Conservation (phyloP, 202 grass and related monocot species). For the Brachypodium distachyon region DNA sequence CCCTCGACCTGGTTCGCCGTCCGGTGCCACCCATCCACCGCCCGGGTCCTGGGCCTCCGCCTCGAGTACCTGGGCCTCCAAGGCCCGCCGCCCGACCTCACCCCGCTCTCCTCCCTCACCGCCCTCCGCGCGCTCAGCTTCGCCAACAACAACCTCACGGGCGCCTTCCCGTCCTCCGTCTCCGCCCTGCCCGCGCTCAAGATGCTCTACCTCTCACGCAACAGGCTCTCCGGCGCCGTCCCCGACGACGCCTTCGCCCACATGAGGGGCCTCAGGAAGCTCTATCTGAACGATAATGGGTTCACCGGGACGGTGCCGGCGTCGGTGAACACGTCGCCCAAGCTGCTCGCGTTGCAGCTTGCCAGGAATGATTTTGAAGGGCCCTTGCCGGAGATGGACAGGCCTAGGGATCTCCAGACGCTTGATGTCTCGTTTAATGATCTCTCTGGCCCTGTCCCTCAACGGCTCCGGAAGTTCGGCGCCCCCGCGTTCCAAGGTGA, state of each 20-base stretch:
- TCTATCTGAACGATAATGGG: conserved; percentile 36
- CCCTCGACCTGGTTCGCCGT: conserved; percentile 41
- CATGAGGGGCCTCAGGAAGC: conserved; percentile 36
- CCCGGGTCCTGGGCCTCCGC: conserved; percentile 26
- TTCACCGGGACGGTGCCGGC: conserved; percentile 47
- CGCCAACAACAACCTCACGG: conserved; percentile 49
- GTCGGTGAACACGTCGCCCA: conserved; percentile 29
- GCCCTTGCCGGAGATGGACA: conserved; percentile 28
- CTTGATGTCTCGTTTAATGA: conserved; percentile 54
- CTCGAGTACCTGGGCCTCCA: conserved; percentile 43
- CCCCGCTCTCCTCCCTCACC: conserved; percentile 16
- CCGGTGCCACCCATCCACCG: not conserved
- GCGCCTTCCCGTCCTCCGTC: conserved; percentile 43
- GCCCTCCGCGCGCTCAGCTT: conserved; percentile 65
- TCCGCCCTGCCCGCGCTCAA: conserved; percentile 39
- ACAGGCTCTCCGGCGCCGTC: conserved; percentile 47
- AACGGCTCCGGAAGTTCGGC: conserved; percentile 13
- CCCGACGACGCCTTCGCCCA: conserved; percentile 31
- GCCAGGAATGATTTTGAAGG: conserved; percentile 48
- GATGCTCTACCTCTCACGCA: conserved; percentile 40
- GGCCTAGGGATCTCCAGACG: not conserved
- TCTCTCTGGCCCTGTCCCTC: conserved; percentile 45
- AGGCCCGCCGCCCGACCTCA: conserved; percentile 17
- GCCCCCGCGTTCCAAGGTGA: conserved; percentile 43
- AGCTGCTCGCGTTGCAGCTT: conserved; percentile 18